Percentiles rank a stretch among this genome's conserved stretches.
Evolutionary conservation across 257 asterid genomes (phyloP).

Genomic region (Misopates orontium): DNA sequence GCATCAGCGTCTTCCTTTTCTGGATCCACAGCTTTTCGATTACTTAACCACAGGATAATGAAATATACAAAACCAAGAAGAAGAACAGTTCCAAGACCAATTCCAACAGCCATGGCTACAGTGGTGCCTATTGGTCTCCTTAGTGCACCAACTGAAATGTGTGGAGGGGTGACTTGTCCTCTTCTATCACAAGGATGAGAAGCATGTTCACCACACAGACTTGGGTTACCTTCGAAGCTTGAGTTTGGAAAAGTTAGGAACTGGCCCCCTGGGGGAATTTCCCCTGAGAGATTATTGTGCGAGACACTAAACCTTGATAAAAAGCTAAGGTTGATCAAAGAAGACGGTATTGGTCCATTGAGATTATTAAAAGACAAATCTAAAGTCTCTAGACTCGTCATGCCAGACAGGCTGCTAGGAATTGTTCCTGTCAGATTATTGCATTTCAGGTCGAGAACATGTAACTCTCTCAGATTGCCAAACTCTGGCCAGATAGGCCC

Average conservation of each 20-base stretch:
- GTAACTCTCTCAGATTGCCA: constrained; percentile 62
- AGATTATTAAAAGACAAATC: constrained; percentile 71
- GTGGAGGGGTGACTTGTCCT: constrained; percentile 18
- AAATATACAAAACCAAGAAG: constrained; percentile 42
- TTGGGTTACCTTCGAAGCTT: constrained; percentile 68
- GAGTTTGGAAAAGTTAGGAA: constrained; percentile 54
- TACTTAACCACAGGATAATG: constrained; percentile 37
- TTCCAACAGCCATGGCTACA: constrained; percentile 56
- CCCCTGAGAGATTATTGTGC: constrained; percentile 59
- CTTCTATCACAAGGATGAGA: constrained; percentile 33
- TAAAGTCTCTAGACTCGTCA: constrained; percentile 61
- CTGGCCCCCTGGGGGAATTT: constrained; percentile 62
- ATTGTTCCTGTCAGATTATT: constrained; percentile 65
- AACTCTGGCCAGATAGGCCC: constrained; percentile 80
- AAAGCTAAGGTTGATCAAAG: constrained; percentile 54
- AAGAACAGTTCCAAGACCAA: constrained; percentile 51
- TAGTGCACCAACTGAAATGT: constrained; percentile 24
- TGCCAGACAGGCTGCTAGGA: constrained; percentile 54
- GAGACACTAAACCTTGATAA: constrained; percentile 64
- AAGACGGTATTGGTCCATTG: constrained; percentile 60
- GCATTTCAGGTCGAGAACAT: constrained; percentile 59
- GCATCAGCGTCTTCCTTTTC: constrained; percentile 35
- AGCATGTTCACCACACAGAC: constrained; percentile 61
- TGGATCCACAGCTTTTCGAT: constrained; percentile 40
- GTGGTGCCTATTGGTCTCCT: constrained; percentile 33